Conservation (phyloP, 768 basidiomycete species). For the Cyclocybe cylindracea region DNA sequence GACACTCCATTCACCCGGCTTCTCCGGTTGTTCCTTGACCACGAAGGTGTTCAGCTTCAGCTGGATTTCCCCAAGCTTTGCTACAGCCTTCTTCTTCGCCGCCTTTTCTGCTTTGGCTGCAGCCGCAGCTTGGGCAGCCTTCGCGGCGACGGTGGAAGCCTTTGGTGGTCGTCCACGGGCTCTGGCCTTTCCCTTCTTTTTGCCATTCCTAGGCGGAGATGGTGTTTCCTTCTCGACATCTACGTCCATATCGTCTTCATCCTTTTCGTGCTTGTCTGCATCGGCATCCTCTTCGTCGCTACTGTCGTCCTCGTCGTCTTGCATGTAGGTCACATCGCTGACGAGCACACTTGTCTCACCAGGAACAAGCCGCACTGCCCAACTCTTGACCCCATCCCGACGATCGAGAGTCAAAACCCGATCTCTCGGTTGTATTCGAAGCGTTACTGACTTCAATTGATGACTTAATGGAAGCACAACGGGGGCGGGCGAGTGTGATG, state of each 20-base stretch:
- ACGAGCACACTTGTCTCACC: constrained; percentile 60
- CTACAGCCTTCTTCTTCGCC: constrained; percentile 41
- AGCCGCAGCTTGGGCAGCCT: constrained; percentile 23
- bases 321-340: constrained; percentile 52
- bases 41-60: constrained; percentile 63
- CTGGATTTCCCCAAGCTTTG: constrained; percentile 58
- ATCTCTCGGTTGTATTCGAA: constrained; percentile 59
- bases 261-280: constrained; percentile 37
- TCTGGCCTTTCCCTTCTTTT: constrained; percentile 40
- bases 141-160: constrained; percentile 20
- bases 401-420: constrained; percentile 61
- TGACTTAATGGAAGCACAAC: constrained; percentile 37
- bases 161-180: constrained; percentile 39
- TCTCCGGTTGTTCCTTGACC: constrained; percentile 45
- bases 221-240: constrained; percentile 36
- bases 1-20: constrained; percentile 61
- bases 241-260: constrained; percentile 44
- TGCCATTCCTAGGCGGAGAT: constrained; percentile 42
- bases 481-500: constrained; percentile 41
- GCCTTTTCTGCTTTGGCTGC: constrained; percentile 28
- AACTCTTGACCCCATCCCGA: constrained; percentile 70
- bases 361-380: constrained; percentile 64
- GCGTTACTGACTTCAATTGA: constrained; percentile 52
- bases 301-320: constrained; percentile 60
- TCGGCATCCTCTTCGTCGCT: constrained; percentile 54